phyloP scores from a whole-genome alignment of 2,329 filamentous ascomycete species.

The Diaporthe capsici region DNA sequence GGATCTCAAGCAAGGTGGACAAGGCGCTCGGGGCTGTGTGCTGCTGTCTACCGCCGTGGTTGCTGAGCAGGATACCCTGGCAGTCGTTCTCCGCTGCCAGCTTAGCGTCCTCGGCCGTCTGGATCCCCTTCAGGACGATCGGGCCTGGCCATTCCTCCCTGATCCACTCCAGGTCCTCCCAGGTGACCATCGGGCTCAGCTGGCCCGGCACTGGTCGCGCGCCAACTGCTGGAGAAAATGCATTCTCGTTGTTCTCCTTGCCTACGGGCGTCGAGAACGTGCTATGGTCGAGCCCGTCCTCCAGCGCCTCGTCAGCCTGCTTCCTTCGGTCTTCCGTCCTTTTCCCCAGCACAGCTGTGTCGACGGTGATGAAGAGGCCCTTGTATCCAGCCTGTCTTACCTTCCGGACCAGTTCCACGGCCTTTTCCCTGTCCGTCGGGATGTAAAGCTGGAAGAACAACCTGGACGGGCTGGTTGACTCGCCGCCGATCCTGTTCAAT shows the following conservation, averaged over 20 bases:
- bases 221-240: constrained; percentile 38
- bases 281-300: constrained; percentile 39
- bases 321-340: constrained; percentile 44
- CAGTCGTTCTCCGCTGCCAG: constrained; percentile 38
- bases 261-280: not conserved
- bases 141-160: constrained; percentile 48
- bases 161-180: constrained; percentile 44
- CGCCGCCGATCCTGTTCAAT: constrained; percentile 47
- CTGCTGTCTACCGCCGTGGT: constrained; percentile 42
- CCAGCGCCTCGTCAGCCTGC: constrained; percentile 42
- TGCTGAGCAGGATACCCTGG: constrained; percentile 42
- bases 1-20: constrained; percentile 64
- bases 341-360: constrained; percentile 47
- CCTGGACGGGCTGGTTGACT: constrained; percentile 39
- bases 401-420: constrained; percentile 51
- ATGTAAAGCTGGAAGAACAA: constrained; percentile 54
- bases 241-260: constrained; percentile 32
- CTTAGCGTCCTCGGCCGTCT: constrained; percentile 42
- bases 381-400: constrained; percentile 53
- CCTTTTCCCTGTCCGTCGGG: constrained; percentile 51
- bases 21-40: constrained; percentile 39
- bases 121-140: constrained; percentile 42
- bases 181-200: constrained; percentile 41
- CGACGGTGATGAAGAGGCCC: constrained; percentile 56
- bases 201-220: constrained; percentile 38